Evolutionary conservation across 1,139 yeast genomes (phyloP).

Genomic region (Saccharomyces hybrid): DNA sequence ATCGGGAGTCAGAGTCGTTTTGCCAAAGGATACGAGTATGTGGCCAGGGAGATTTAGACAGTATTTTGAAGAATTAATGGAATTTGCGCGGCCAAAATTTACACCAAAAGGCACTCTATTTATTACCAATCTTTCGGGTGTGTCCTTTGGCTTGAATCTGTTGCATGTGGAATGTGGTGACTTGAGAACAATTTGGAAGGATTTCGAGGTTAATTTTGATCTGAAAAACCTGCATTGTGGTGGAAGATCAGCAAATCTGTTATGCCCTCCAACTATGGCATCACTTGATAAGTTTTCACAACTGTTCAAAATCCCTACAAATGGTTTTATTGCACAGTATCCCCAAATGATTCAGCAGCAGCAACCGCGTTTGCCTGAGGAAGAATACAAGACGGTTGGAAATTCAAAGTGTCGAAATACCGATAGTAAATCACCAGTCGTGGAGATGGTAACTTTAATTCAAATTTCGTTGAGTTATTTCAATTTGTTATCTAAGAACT

Average conservation of each 20-base stretch:
- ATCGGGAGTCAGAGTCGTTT: conserved; percentile 50
- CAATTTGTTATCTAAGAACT: conserved; percentile 47
- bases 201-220: conserved; percentile 65
- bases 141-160: conserved; percentile 68
- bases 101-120: conserved; percentile 53
- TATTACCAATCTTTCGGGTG: conserved; percentile 70
- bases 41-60: conserved; percentile 56
- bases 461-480: conserved; percentile 77
- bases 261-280: conserved; percentile 65
- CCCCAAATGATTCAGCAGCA: not conserved
- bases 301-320: conserved; percentile 44
- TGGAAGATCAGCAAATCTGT: conserved; percentile 70
- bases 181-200: conserved; percentile 42
- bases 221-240: conserved; percentile 72
- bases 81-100: conserved; percentile 46
- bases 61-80: conserved; percentile 58
- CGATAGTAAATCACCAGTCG: conserved; percentile 32
- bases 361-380: not conserved
- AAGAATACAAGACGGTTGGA: not conserved
- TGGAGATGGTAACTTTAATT: conserved; percentile 63
- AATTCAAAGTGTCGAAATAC: not conserved
- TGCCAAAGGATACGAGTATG: conserved; percentile 44
- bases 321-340: not conserved
- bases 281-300: conserved; percentile 77
- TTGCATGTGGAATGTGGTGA: conserved; percentile 65